Conservation (phyloP, 345 rosid species). For the Rhodamnia rubescens region DNA sequence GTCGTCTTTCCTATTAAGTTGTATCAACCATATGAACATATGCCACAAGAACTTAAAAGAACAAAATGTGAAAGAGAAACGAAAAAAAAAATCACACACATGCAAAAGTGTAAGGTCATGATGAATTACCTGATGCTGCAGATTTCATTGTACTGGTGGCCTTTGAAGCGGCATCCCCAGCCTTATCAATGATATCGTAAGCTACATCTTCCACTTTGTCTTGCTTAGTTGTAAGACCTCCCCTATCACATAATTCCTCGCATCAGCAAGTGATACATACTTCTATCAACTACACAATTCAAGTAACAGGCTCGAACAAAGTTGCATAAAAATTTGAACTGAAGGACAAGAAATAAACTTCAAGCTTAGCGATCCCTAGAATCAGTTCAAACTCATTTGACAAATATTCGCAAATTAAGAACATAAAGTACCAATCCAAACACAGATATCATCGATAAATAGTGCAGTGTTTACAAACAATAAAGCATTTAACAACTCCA, state of each 20-base stretch:
- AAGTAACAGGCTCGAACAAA: neutral
- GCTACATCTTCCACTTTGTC: slow-evolving; percentile 2
- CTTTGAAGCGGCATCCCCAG: slow-evolving; percentile 23
- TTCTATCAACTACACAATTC: neutral
- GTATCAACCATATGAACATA: neutral
- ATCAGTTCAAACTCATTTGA: neutral
- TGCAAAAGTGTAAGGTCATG: neutral
- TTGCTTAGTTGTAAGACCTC: slow-evolving; percentile 1
- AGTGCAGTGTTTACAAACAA: neutral
- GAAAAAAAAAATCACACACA: neutral
- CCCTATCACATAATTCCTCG: neutral
- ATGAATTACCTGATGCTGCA: slow-evolving; percentile 17
- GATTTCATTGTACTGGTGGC: slow-evolving; percentile 12
- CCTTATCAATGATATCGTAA: slow-evolving; percentile 9
- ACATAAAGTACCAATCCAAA: neutral
- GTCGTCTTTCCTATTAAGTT: neutral
- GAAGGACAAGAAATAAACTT: neutral
- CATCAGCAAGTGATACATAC: neutral
- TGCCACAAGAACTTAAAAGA: neutral
- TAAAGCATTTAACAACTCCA: neutral
- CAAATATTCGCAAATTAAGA: neutral
- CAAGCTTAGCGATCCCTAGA: neutral
- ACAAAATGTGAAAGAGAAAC: neutral
- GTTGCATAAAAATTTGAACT: neutral
- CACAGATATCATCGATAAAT: neutral